Conservation (phyloP, 148 eudicot species). For the Amaranthus hypochondriacus region DNA sequence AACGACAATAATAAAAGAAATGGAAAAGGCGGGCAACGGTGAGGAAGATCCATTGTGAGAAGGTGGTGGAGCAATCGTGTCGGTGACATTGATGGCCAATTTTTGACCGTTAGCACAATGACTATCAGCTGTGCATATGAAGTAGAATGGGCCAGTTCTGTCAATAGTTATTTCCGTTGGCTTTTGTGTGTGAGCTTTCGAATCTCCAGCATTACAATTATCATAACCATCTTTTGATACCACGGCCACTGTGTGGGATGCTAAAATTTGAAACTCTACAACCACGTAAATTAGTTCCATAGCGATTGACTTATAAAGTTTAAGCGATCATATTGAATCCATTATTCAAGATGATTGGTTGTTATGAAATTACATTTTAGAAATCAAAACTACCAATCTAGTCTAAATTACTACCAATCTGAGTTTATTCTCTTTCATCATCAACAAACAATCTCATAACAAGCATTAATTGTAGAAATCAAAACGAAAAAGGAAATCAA, state of each 20-base stretch:
- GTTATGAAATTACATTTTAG: no score
- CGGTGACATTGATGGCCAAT: slow-evolving; percentile 33
- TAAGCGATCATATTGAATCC: no score
- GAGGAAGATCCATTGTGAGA: not conserved
- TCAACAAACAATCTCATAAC: no score
- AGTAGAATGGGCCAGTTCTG: slow-evolving; percentile 31
- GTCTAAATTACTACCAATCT: no score
- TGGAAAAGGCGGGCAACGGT: not conserved
- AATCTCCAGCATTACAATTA: slow-evolving; percentile 1
- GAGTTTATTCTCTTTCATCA: no score
- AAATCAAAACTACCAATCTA: no score
- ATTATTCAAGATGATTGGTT: no score
- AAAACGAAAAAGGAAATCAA: no score
- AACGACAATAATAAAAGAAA: slow-evolving; percentile 10
- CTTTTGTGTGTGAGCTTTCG: not conserved
- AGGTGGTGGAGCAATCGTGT: not conserved
- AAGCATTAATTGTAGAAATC: no score
- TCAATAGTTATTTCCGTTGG: slow-evolving; percentile 33
- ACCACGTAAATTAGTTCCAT: not conserved
- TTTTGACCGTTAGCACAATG: slow-evolving; percentile 46
- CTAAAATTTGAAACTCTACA: slow-evolving; percentile 10
- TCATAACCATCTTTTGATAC: slow-evolving; percentile 10
- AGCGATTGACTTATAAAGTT: no score
- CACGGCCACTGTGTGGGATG: slow-evolving; percentile 14
- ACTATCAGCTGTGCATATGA: slow-evolving; percentile 32